These are phyloP conservation scores for Panaeolus papilionaceus DNA, from an alignment of 768 basidiomycete genomes.

Conservation along the genomic window DNA sequence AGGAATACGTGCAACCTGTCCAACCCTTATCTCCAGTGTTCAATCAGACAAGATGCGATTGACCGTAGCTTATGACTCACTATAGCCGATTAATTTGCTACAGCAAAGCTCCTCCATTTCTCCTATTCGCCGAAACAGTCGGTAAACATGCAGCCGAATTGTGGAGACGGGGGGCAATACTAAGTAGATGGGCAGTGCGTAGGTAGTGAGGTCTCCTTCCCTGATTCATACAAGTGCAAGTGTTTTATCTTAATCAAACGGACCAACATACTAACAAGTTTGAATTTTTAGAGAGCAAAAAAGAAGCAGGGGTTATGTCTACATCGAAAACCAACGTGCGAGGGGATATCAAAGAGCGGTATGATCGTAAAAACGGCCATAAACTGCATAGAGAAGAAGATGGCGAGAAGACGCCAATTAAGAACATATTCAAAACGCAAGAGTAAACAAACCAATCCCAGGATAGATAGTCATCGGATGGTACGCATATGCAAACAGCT, in stretches of 20 bases:
- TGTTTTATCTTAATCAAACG: background rate
- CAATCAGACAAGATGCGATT: background rate
- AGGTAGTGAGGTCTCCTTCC: background rate
- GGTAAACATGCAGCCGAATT: conserved; percentile 12
- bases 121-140: conserved; percentile 10
- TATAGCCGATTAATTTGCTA: background rate
- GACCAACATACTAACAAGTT: background rate
- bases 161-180: conserved; percentile 1
- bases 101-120: background rate
- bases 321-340: background rate
- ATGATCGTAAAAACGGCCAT: conserved; percentile 5
- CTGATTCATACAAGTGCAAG: background rate
- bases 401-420: background rate
- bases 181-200: background rate
- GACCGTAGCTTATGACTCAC: background rate
- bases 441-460: conserved; percentile 2
- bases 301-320: background rate
- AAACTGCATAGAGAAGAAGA: background rate
- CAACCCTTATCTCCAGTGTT: background rate
- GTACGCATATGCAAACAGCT: background rate
- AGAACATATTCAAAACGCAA: background rate
- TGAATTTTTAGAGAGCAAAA: background rate
- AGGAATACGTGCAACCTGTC: conserved; percentile 1
- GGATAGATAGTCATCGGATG: conserved; percentile 1
- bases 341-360: conserved; percentile 1